A percentile compares a stretch with the other conserved stretches of the same genome.
Conservation (phyloP, 164 flowering plant species). For the Akebia trifoliata region DNA sequence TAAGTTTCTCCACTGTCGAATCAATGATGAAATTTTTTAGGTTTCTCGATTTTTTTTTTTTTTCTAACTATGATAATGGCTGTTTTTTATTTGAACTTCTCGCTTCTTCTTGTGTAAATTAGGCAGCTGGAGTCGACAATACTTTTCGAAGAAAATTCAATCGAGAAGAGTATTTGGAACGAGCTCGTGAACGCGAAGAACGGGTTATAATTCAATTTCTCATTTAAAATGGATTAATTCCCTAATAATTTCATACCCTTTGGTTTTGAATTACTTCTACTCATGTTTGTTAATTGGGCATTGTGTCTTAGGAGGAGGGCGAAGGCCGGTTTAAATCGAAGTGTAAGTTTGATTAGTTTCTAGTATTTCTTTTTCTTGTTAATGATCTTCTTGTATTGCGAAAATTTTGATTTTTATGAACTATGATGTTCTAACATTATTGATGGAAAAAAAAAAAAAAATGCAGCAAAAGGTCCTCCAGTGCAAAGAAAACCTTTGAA, state of each 20-base stretch:
- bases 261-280: constrained; percentile 1
- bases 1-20: too few relatives aligned
- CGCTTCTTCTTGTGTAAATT: too few relatives aligned
- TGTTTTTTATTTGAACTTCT: too few relatives aligned
- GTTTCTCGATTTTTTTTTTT: too few relatives aligned
- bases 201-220: constrained; percentile 32
- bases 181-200: constrained; percentile 77
- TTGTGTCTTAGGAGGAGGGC: constrained; percentile 35
- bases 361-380: not conserved
- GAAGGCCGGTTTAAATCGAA: constrained; percentile 37
- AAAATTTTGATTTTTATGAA: not conserved
- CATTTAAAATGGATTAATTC: not conserved
- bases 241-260: not conserved
- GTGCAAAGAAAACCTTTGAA: constrained; percentile 93
- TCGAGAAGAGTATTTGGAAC: constrained; percentile 70
- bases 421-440: not conserved
- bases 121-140: constrained; percentile 76
- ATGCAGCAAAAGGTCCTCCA: constrained; percentile 76
- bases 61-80: too few relatives aligned
- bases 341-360: constrained; percentile 30
- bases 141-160: constrained; percentile 73
- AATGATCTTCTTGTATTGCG: not conserved
- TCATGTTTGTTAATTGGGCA: not conserved
- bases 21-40: too few relatives aligned
- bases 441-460: too few relatives aligned